Conservation (phyloP, 495 filamentous ascomycete genomes). For the Hyaloscypha finlandica region DNA sequence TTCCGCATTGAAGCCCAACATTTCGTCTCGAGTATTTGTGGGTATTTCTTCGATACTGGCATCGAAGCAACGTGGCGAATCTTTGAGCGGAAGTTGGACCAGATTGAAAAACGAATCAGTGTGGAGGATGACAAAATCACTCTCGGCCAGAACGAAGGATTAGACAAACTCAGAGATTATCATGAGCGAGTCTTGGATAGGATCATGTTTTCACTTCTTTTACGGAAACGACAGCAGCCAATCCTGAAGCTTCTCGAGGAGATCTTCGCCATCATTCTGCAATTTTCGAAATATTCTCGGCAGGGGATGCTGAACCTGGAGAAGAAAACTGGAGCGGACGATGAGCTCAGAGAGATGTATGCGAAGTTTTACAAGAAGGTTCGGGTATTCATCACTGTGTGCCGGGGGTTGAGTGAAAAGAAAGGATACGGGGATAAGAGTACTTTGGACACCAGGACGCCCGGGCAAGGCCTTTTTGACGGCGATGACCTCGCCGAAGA, state of each 20-base stretch:
- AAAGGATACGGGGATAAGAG: slow-evolving; percentile 53
- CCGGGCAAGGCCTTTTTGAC: slow-evolving; percentile 34
- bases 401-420: slow-evolving; percentile 61
- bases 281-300: slow-evolving; percentile 59
- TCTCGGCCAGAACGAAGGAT: slow-evolving; percentile 43
- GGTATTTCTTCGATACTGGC: slow-evolving; percentile 77
- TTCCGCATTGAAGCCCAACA: slow-evolving; percentile 79
- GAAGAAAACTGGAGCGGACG: slow-evolving; percentile 43
- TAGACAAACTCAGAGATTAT: slow-evolving; percentile 65
- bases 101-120: slow-evolving; percentile 60
- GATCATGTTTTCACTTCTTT: slow-evolving; percentile 73
- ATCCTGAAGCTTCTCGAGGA: slow-evolving; percentile 75
- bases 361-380: slow-evolving; percentile 65
- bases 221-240: slow-evolving; percentile 68
- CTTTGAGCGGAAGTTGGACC: slow-evolving; percentile 66
- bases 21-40: slow-evolving; percentile 66
- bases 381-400: slow-evolving; percentile 67
- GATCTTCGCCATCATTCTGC: slow-evolving; percentile 70
- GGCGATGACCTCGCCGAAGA: slow-evolving; percentile 38
- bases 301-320: slow-evolving; percentile 24
- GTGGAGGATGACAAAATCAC: slow-evolving; percentile 37
- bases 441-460: slow-evolving; percentile 21
- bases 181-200: slow-evolving; percentile 79
- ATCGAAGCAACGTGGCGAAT: slow-evolving; percentile 68
- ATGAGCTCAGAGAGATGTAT: slow-evolving; percentile 57